These are phyloP conservation scores for Geotrichum siamense DNA, from an alignment of 1,139 yeast genomes.

Conservation along the genomic window DNA sequence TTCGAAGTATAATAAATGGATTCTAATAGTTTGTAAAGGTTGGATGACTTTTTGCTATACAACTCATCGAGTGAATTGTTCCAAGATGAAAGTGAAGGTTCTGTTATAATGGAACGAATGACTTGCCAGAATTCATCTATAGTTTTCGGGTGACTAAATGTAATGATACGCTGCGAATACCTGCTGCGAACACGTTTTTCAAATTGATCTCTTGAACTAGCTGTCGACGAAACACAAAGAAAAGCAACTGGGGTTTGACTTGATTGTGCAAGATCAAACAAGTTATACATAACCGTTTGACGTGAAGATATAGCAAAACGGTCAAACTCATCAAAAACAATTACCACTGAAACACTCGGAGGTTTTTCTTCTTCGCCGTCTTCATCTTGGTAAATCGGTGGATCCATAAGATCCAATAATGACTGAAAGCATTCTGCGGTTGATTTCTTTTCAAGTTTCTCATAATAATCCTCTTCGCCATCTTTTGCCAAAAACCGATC, in stretches of 20 bases:
- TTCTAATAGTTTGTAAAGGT: conserved; percentile 36
- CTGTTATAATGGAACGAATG: conserved; percentile 24
- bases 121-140: conserved; percentile 34
- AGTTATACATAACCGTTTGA: conserved; percentile 77
- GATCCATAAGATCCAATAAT: conserved; percentile 40
- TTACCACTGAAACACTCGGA: conserved; percentile 50
- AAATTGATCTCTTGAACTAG: conserved; percentile 68
- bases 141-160: conserved; percentile 46
- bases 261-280: conserved; percentile 77
- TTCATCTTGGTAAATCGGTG: conserved; percentile 31
- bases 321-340: conserved; percentile 81
- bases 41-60: conserved; percentile 29
- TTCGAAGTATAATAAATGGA: conserved; percentile 53
- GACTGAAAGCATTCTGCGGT: conserved; percentile 49
- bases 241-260: conserved; percentile 68
- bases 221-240: conserved; percentile 68
- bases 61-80: conserved; percentile 20
- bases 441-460: conserved; percentile 41
- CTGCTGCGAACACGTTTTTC: conserved; percentile 90
- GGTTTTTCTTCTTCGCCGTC: conserved; percentile 18
- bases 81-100: conserved; percentile 12
- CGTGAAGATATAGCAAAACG: conserved; percentile 54
- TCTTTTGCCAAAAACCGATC: conserved; percentile 41
- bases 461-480: conserved; percentile 10
- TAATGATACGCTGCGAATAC: conserved; percentile 71